Evolutionary conservation across 805 yeast species (phyloP), one percentile per base, ranked within the genome.

Genomic region (Deakozyma indianensis): DNA sequence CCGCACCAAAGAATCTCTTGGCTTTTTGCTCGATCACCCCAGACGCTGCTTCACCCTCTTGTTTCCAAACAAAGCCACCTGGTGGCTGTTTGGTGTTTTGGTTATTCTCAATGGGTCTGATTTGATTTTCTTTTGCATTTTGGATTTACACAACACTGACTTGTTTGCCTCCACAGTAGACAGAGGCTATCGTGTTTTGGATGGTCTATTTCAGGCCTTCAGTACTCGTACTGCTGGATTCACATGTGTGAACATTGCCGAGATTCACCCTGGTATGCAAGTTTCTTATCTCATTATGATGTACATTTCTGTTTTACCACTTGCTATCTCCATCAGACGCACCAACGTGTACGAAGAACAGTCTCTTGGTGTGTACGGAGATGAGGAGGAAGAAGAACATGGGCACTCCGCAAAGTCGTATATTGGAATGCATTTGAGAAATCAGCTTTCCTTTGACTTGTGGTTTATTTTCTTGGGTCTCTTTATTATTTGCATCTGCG

Each of bases 301-400:
- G 98, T 92, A 92, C 65, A 87, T 92, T 23, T 90, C 97, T 15
- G 96, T 90, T 41, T 70, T 88, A 58, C 99, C 99, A 1, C 68
- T 92, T 54, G 98, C 99, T 25, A 92, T 92, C 51, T 85, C 96
- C 32, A 87, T 92, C 50, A 78, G 99, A 66, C 75, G 96, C 61
- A 92, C 98, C 18, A 92, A 92, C 60, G 99, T 92, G 46, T 92
- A 92, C 65, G 99, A 92, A 60, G 98, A 92, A 57, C 97, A 87
- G 59, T 83, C 96, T 0, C 65, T 92, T 47, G 98, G 98, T n/a
- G 73, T 87, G n/a, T 88, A 84, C 57, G 71, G 65, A n/a, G 62
- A 62, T 5, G 59, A 59, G 2, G 43, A 43, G 43, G 50, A 46
- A 3, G 61, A 57, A 2, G 63, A 56, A n/a, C 53, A 53, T 16